Conservation (phyloP, 441 rosid genomes). For the Pelargonium hybrid region DNA sequence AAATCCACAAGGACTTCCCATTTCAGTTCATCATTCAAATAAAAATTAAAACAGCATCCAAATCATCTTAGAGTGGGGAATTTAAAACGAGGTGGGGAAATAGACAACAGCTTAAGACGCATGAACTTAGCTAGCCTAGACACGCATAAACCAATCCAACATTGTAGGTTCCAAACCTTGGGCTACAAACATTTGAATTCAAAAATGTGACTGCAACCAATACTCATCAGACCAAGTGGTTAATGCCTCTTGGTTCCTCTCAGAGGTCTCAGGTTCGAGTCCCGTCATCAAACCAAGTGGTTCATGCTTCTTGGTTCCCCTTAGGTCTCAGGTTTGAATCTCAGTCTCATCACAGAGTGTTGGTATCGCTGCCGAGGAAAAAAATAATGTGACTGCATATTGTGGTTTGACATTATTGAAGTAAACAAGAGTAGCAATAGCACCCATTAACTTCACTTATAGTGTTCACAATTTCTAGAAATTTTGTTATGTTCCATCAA, state of each 20-base stretch:
- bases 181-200: background rate
- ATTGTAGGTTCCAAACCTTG: background rate
- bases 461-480: too few species aligned
- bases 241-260: too few species aligned
- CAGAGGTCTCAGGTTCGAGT: too few species aligned
- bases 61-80: background rate
- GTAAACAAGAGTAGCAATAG: background rate
- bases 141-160: background rate
- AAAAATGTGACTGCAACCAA: background rate
- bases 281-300: too few species aligned
- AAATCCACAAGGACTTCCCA: background rate
- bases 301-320: too few species aligned
- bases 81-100: background rate
- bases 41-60: background rate
- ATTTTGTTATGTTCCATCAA: too few species aligned
- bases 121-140: background rate
- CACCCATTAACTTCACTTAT: background rate
- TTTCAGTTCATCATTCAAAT: background rate
- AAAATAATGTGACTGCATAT: background rate
- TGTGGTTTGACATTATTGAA: background rate
- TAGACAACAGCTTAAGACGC: too few species aligned
- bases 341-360: too few species aligned
- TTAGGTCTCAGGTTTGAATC: too few species aligned
- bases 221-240: too few species aligned
- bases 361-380: too few species aligned